A percentile compares a stretch with the other conserved stretches of the same genome.
These are phyloP conservation scores for Thelephora ganbajun DNA, from an alignment of 768 basidiomycete genomes.

Conservation along the genomic window DNA sequence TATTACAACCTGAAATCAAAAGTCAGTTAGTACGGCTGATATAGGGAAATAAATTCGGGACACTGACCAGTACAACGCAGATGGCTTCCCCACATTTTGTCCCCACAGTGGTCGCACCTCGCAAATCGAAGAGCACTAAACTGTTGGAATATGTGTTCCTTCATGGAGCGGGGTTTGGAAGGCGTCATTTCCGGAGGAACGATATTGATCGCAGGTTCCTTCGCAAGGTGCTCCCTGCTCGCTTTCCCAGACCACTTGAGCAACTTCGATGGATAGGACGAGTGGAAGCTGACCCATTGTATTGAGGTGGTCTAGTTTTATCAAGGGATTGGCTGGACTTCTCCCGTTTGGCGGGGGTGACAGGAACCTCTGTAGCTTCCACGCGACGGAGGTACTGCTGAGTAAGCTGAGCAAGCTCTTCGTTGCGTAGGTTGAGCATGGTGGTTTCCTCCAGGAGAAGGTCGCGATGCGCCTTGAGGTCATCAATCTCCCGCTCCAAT, in stretches of 20 bases:
- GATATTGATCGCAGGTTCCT: constrained; percentile 3
- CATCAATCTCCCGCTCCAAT: constrained; percentile 66
- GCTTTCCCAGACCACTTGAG: constrained; percentile 56
- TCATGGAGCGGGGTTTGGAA: constrained; percentile 14
- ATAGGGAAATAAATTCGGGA: constrained; percentile 1
- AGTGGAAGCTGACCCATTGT: constrained; percentile 6
- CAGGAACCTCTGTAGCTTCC: constrained; percentile 25
- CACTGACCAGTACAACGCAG: constrained; percentile 74
- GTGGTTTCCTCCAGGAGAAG: constrained; percentile 86
- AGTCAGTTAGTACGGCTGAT: background rate
- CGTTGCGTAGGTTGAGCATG: constrained; percentile 80
- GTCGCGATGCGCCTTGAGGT: constrained; percentile 78
- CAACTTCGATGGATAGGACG: constrained; percentile 44
- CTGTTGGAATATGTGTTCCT: constrained; percentile 79
- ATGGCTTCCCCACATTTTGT: constrained; percentile 99
- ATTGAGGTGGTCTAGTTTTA: background rate
- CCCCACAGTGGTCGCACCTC: constrained; percentile 89
- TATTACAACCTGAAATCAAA: constrained; percentile 57
- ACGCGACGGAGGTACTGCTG: constrained; percentile 70
- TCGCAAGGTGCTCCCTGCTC: constrained; percentile 26
- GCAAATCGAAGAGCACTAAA: constrained; percentile 79
- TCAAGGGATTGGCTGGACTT: background rate
- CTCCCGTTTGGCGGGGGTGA: background rate
- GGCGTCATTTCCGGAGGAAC: constrained; percentile 10
- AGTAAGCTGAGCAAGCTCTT: constrained; percentile 81